These are phyloP conservation scores for Brasenia schreberi DNA, from an alignment of 164 flowering plant genomes.

Conservation along the genomic window DNA sequence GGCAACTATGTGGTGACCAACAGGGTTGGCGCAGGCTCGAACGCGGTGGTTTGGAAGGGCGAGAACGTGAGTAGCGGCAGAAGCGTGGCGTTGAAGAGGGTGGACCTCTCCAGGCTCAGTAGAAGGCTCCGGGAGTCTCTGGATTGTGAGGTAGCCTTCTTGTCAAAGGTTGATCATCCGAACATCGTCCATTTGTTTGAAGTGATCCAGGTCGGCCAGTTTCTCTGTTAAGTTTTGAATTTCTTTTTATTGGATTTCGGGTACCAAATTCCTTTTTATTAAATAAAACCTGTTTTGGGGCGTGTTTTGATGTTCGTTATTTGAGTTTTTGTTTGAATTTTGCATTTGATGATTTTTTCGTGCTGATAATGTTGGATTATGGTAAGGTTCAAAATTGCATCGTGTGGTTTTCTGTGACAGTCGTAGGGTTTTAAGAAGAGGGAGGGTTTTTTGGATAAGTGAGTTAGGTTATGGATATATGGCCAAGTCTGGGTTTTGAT, in stretches of 20 bases:
- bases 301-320: background rate
- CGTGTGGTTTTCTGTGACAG: too few species aligned
- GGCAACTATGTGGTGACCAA: conserved; percentile 25
- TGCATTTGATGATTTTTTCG: background rate
- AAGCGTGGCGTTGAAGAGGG: conserved; percentile 48
- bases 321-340: background rate
- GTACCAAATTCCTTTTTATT: background rate
- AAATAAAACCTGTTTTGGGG: background rate
- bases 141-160: conserved; percentile 49
- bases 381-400: too few species aligned
- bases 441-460: background rate
- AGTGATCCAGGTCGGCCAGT: conserved; percentile 25
- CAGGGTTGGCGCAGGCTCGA: conserved; percentile 19
- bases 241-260: background rate
- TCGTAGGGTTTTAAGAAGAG: background rate
- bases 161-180: conserved; percentile 49
- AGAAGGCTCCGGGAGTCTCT: conserved; percentile 29
- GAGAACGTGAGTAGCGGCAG: conserved; percentile 23
- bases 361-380: background rate
- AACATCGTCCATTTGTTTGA: conserved; percentile 55
- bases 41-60: conserved; percentile 39
- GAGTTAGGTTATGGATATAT: background rate
- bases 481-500: too few species aligned
- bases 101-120: conserved; percentile 33
- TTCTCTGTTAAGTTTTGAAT: background rate